These are phyloP conservation scores for Penicillium silybi DNA, from an alignment of 495 filamentous ascomycete species.

Conservation along the genomic window DNA sequence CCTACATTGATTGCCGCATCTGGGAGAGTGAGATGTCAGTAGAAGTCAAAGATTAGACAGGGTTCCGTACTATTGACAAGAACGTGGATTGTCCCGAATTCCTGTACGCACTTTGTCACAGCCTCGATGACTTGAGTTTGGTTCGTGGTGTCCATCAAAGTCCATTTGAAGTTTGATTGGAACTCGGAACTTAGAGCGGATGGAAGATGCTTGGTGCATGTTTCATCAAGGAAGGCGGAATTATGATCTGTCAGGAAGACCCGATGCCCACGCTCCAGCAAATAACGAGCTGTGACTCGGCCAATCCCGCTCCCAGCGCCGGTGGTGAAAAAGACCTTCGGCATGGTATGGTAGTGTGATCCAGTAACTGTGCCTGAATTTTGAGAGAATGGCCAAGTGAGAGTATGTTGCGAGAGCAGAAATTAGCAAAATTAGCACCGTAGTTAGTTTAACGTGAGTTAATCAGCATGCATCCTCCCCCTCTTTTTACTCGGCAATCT, in stretches of 20 bases:
- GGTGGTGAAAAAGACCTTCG: background rate
- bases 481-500: too few species aligned
- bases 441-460: too few species aligned
- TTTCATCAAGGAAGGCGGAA: background rate
- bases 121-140: background rate
- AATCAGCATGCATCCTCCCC: too few species aligned
- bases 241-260: conserved; percentile 7
- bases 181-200: background rate
- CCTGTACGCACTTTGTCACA: background rate
- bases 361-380: too few species aligned
- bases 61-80: background rate
- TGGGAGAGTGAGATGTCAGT: background rate
- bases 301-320: conserved; percentile 5
- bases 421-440: too few species aligned
- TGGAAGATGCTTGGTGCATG: background rate
- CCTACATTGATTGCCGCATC: background rate
- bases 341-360: background rate
- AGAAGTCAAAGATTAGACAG: background rate
- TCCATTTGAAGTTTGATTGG: background rate
- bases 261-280: background rate
- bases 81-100: background rate
- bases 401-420: too few species aligned
- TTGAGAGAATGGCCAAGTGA: background rate
- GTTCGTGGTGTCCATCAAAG: background rate
- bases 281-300: conserved; percentile 2